A percentile compares a stretch with the other conserved stretches of the same genome.
phyloP scores from a whole-genome alignment of 2,329 filamentous ascomycete genomes.

The Xenoacremonium recifei region DNA sequence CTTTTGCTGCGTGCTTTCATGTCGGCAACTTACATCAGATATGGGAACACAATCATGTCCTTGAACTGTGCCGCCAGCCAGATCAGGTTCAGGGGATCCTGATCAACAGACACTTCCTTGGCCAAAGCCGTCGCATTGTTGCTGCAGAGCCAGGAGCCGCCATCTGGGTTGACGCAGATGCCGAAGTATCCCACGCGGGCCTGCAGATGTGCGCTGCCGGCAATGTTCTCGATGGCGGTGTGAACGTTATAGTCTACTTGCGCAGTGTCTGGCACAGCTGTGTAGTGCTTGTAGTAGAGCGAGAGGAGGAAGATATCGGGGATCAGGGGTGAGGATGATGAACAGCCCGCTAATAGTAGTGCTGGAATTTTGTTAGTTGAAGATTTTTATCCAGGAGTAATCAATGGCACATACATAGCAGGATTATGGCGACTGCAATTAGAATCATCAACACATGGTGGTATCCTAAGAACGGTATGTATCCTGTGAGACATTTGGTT shows the following conservation, averaged over 20 bases:
- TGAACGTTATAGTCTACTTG: conserved; percentile 90
- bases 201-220: conserved; percentile 78
- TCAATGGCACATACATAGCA: conserved; percentile 74
- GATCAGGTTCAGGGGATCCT: conserved; percentile 94
- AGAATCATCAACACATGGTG: conserved; percentile 96
- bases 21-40: conserved; percentile 70
- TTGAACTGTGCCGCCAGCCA: conserved; percentile 98
- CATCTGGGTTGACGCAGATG: conserved; percentile 91
- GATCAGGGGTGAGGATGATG: conserved; percentile 91
- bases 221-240: conserved; percentile 84
- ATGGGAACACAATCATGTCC: conserved; percentile 97
- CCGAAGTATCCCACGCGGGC: conserved; percentile 97
- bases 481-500: conserved; percentile 45
- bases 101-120: conserved; percentile 82
- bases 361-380: conserved; percentile 52
- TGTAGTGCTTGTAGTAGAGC: conserved; percentile 91
- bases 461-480: conserved; percentile 68
- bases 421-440: conserved; percentile 88
- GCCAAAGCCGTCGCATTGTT: conserved; percentile 95
- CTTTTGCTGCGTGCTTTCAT: background rate
- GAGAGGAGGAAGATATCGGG: conserved; percentile 96
- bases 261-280: conserved; percentile 75
- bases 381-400: background rate
- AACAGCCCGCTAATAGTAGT: conserved; percentile 90
- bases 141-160: conserved; percentile 89